Base-by-base conservation (phyloP, 257 asterid species). In the Solanum sejunctum region DNA sequence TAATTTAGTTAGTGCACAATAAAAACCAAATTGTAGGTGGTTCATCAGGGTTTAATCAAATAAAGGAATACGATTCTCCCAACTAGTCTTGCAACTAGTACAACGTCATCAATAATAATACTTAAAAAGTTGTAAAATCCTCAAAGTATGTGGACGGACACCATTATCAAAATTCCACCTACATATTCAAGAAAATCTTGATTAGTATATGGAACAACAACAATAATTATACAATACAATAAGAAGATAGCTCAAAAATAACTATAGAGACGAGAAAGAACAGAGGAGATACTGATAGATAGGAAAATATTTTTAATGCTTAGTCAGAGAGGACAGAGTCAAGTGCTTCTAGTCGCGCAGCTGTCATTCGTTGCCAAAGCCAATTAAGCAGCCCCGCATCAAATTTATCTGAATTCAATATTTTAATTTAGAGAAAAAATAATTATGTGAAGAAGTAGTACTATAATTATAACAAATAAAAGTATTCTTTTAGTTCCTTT, bases 281-380 rank as follows among this genome's bases (percentile, higher is more conserved):
- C 43, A 23, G 52, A 79, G 83, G 66, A 70, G 26, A 52, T 80
- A 57, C 78, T 84, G 87, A 86, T 82, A 67, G 87, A 83, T 63
- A 21, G 83, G 43, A 81, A 67, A 81, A 63, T 82, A 83, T 69
- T 86, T 87, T 88, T 88, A 87, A 90, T 85, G 84, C 67, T 23
- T 23, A 82, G 94, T 90, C 92, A 90, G 96, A 80, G 93, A 80
- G 93, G 97, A 92, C 93, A 90, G 91, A 88, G 95, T 94, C 85
- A 87, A 95, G 98, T 94, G 97, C 93, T 92, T 91, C 87, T 86
- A 89, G 91, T 91, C 89, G 85, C 90, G 95, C 97, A 96, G 98
- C 98, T 96, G 99, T 93, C 99, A 93, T 93, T 92, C 92, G 91
- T 88, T 88, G 91, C 90, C 94, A 87, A 90, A 84, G 79, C 92